Percentiles rank a stretch among this genome's conserved stretches.
phyloP scores from a whole-genome alignment of 345 rosid genomes.

The Aegle marmelos region DNA sequence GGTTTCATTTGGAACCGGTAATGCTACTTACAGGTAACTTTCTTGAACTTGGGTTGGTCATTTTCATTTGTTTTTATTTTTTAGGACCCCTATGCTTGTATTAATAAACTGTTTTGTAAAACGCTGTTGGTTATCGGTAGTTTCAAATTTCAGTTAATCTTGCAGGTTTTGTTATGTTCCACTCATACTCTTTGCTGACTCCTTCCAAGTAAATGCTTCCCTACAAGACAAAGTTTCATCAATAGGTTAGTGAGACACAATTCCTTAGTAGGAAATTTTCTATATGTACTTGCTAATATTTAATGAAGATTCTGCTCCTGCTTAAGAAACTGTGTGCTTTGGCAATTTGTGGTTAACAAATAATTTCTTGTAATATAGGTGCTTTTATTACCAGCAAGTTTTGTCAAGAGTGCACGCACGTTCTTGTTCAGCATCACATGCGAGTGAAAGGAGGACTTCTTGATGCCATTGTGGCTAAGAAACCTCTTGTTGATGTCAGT shows the following conservation, averaged over 20 bases:
- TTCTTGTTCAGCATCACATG: conserved; percentile 50
- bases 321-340: not conserved
- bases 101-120: not conserved
- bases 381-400: conserved; percentile 41
- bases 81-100: not conserved
- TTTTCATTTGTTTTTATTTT: not conserved
- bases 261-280: conserved; percentile 1
- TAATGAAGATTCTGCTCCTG: not conserved
- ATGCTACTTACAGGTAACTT: conserved; percentile 71
- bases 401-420: conserved; percentile 73
- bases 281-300: not conserved
- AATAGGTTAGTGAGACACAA: conserved; percentile 55
- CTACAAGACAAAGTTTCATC: conserved; percentile 58
- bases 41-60: not conserved
- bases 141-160: conserved; percentile 3
- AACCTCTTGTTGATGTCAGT: conserved; percentile 43
- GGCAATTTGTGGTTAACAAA: not conserved
- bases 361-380: conserved; percentile 38
- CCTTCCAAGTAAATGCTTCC: conserved; percentile 30
- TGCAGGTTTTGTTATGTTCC: conserved; percentile 72
- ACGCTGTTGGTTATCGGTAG: too few relatives aligned
- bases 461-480: conserved; percentile 61
- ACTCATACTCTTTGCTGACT: conserved; percentile 44
- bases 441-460: conserved; percentile 50
- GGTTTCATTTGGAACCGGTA: conserved; percentile 80